These are phyloP conservation scores for Noccaea bulbosa DNA, from an alignment of 345 rosid species.

Conservation along the genomic window DNA sequence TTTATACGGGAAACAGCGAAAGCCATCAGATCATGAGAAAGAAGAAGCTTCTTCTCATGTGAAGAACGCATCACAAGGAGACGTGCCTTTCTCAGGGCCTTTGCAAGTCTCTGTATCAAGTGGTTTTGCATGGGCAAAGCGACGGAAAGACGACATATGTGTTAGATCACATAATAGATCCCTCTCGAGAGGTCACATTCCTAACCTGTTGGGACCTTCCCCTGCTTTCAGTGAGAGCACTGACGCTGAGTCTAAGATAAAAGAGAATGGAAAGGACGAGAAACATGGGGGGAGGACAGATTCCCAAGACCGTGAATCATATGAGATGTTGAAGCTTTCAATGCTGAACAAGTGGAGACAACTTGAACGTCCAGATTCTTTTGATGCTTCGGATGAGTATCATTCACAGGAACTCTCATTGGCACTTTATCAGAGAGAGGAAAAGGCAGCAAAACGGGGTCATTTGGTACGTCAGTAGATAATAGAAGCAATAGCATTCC, in stretches of 20 bases:
- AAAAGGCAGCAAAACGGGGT: slow-evolving; percentile 62
- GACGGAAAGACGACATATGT: slow-evolving; percentile 59
- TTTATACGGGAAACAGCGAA: slow-evolving; percentile 51
- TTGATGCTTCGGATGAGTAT: slow-evolving; percentile 84
- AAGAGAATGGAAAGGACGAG: slow-evolving; percentile 48
- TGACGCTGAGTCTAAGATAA: slow-evolving; percentile 56
- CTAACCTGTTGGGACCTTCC: slow-evolving; percentile 63
- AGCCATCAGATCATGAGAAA: slow-evolving; percentile 53
- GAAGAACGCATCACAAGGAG: slow-evolving; percentile 88
- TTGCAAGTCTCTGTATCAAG: slow-evolving; percentile 87
- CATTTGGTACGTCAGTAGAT: slow-evolving; percentile 63
- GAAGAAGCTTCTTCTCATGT: slow-evolving; percentile 70
- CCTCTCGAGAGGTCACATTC: slow-evolving; percentile 64
- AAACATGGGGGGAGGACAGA: slow-evolving; percentile 46
- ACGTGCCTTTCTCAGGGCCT: slow-evolving; percentile 89
- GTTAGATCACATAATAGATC: slow-evolving; percentile 67
- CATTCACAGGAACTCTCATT: slow-evolving; percentile 87
- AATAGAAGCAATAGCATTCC: slow-evolving; percentile 26
- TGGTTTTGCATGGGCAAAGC: slow-evolving; percentile 97
- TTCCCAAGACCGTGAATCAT: slow-evolving; percentile 64
- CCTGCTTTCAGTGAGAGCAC: slow-evolving; percentile 52
- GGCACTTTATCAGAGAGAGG: slow-evolving; percentile 76
- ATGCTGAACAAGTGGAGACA: slow-evolving; percentile 77
- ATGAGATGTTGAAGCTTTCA: slow-evolving; percentile 57
- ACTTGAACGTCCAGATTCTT: slow-evolving; percentile 84